Base-by-base conservation (phyloP, 306 rosid species). In the Prunus armeniaca region DNA sequence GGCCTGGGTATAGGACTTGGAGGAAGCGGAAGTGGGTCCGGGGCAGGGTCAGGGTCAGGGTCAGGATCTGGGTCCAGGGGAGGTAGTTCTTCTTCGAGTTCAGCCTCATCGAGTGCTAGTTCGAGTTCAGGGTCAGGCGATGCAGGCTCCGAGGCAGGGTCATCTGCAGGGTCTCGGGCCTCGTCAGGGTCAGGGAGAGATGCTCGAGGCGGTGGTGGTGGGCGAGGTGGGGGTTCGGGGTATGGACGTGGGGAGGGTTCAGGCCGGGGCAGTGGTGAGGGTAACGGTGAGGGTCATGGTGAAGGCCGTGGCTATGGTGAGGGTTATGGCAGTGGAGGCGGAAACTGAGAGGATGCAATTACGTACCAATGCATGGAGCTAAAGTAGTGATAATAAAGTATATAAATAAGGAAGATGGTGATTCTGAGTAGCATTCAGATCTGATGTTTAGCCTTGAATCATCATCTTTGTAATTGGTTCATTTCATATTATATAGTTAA, bases 1-100 rank as follows among this genome's bases (percentile, higher is more conserved):
- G 93, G 93, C 47, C 58, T 86, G 22, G 90, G 90, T 12, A 63
- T 79, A 32, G 86, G 96, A 3, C 83, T 80, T 11, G 95, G 91
- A 5, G 80, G 88, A 0, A 65, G 84, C 28, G 93, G 86, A 13
- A 67, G 79, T 15, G 90, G 92, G 8, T 34, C 86, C 7, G 83
- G 82, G 0, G 3, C 84, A 0, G 27, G 27, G 27, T 25, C 27
- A 25, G 27, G 27, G 27, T 25, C 27, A 25, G 90, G 93, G 0
- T 71, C 93, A 0, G 82, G 86, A 0, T 83, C 89, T 0, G 83
- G 90, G 0, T 84, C 90, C 0, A 56, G 86, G 0, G 71, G 87
- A 0, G 25, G 76, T 15, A 27, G 75, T 34, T 56, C 73, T 47
- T 78, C 87, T 3, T 19, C 92, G 14, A 71, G 75, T 55, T 71